phyloP scores from a whole-genome alignment of 345 rosid species.

The Arabis alpina region DNA sequence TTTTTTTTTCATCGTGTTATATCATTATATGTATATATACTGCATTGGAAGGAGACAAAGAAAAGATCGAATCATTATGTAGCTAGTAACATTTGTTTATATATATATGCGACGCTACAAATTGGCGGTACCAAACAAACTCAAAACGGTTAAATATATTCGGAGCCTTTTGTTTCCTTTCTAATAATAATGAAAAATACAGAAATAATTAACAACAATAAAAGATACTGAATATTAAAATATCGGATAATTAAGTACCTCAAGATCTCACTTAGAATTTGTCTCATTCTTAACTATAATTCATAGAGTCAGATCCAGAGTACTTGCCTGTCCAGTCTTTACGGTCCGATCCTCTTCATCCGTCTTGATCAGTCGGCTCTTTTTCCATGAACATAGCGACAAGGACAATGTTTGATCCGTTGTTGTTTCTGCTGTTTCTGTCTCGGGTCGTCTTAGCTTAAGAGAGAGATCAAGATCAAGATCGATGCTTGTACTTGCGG shows the following conservation, averaged over 20 bases:
- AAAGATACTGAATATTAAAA: slow-evolving; percentile 37
- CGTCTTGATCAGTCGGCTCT: slow-evolving; percentile 49
- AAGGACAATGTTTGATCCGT: slow-evolving; percentile 54
- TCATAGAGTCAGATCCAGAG: slow-evolving; percentile 98
- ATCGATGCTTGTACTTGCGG: slow-evolving; percentile 45
- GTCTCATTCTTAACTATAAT: slow-evolving; percentile 45
- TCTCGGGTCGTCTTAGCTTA: slow-evolving; percentile 42
- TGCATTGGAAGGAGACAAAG: slow-evolving; percentile 24
- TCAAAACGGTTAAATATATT: slow-evolving; percentile 38
- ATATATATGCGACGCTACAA: slow-evolving; percentile 35
- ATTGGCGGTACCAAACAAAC: slow-evolving; percentile 42
- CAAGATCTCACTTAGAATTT: slow-evolving; percentile 95
- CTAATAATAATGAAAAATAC: slow-evolving; percentile 31
- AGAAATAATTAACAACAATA: slow-evolving; percentile 17
- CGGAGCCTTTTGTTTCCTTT: slow-evolving; percentile 35
- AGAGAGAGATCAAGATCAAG: slow-evolving; percentile 64
- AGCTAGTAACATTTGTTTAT: slow-evolving; percentile 26
- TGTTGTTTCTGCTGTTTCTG: slow-evolving; percentile 36
- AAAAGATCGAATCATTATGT: slow-evolving; percentile 32
- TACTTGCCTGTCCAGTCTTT: slow-evolving; percentile 63
- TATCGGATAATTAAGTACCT: slow-evolving; percentile 63
- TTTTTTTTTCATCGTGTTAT: no score
- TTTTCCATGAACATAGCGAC: slow-evolving; percentile 55
- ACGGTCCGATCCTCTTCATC: slow-evolving; percentile 41
- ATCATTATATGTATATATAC: not conserved